These are phyloP conservation scores for Penicillium sp. DNA, from an alignment of 2,329 filamentous ascomycete genomes.

Conservation along the genomic window DNA sequence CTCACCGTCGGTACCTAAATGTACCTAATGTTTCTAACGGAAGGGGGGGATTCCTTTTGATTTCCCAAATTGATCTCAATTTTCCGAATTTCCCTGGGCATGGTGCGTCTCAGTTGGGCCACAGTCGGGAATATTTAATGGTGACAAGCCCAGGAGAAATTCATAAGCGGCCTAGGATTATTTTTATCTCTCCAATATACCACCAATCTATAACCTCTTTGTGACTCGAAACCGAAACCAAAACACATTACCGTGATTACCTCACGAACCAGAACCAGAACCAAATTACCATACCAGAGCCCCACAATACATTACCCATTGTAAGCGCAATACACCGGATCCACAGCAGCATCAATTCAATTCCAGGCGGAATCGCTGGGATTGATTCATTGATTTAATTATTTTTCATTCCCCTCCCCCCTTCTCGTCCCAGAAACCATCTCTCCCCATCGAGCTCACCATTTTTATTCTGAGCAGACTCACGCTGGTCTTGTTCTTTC, in stretches of 20 bases:
- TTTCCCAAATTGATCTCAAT: neutral
- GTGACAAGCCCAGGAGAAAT: constrained; percentile 1
- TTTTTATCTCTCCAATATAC: constrained; percentile 1
- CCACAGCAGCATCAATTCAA: constrained; percentile 25
- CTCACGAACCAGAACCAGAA: no score
- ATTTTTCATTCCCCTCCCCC: constrained; percentile 15
- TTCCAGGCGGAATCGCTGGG: constrained; percentile 16
- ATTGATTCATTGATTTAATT: constrained; percentile 25
- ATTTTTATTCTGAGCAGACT: constrained; percentile 3
- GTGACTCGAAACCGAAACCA: no score
- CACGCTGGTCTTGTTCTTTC: constrained; percentile 23
- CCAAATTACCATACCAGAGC: neutral
- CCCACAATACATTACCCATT: neutral
- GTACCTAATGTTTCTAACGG: neutral
- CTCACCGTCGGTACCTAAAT: neutral
- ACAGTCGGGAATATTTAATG: constrained; percentile 4
- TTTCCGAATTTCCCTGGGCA: constrained; percentile 1
- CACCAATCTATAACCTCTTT: no score
- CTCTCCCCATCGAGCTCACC: constrained; percentile 1
- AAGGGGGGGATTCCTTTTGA: neutral
- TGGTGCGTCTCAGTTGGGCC: constrained; percentile 2
- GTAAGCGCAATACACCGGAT: constrained; percentile 9
- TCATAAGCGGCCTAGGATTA: constrained; percentile 1
- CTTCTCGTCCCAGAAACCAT: constrained; percentile 1
- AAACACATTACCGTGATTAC: neutral